Evolutionary conservation across 192 early-diverging fungal genomes (phyloP), one percentile per base, ranked within the genome.

Genomic region (Mortierella hygrophila): DNA sequence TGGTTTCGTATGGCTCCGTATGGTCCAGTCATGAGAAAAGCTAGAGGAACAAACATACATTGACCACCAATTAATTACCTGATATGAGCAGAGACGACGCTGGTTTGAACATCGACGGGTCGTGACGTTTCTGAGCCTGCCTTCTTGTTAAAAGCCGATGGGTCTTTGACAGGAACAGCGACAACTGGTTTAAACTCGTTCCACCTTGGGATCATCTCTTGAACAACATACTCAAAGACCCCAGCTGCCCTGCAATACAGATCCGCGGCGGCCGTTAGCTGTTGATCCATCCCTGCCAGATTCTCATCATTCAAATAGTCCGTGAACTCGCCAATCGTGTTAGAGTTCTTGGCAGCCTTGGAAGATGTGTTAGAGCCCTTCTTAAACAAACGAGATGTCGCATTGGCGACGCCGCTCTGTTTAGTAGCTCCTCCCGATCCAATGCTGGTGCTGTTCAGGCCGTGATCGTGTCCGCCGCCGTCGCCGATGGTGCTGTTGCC

Each of bases 181-280:
- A 72, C 57, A 41, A 42, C 29, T n/a, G 57, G 13, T 60, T 49
- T 74, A 32, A 82, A 74, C 15, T 82, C 77, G 38, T 85, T 78
- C 90, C 89, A 91, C 42, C 68, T 85, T 4, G 90, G 90, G 42
- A 90, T 88, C 32, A 91, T 83, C 16, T 89, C 60, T 32, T 91
- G 88, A 0, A 88, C 82, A 21, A 93, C 70, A 72, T 90, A 91
- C 21, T 89, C 79, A 86, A 93, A 93, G 13, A 92, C 77, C 23
- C 92, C 89, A 1, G 91, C 88, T 0, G 91, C 91, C 35, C 77
- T 92, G 75, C 89, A 88, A 63, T 92, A 83, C 32, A 90, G 52
- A 83, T 92, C 91, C 9, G 92, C 92, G 10, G 90, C 90, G 44
- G 57, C 71, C 23, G 80, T 81, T 26, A 82, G 37, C 32, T 88